Conservation (phyloP, 164 flowering plant genomes). For the Litsea cubeba region DNA sequence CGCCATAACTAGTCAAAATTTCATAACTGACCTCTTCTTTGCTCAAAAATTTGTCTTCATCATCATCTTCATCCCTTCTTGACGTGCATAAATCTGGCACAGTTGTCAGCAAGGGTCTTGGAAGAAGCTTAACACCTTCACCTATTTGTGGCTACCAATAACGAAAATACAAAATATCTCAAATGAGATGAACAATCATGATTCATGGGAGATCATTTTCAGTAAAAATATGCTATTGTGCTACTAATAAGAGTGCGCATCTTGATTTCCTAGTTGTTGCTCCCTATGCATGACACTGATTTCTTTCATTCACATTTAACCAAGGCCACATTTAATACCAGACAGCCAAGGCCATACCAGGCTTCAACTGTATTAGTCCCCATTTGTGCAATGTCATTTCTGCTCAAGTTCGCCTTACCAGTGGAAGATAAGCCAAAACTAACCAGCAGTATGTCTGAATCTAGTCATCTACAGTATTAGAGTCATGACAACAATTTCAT, state of each 20-base stretch:
- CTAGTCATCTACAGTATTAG: too few relatives aligned
- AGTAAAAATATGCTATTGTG: not conserved
- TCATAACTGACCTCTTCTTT: constrained; percentile 43
- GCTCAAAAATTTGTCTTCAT: constrained; percentile 25
- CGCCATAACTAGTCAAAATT: not conserved
- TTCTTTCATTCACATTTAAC: not conserved
- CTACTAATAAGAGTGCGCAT: too few relatives aligned
- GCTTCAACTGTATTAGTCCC: too few relatives aligned
- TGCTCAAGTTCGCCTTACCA: too few relatives aligned
- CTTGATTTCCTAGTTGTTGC: not conserved
- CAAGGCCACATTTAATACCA: not conserved
- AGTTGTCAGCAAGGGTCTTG: constrained; percentile 59
- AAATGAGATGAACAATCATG: not conserved
- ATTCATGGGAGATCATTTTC: not conserved
- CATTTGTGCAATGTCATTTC: too few relatives aligned
- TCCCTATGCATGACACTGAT: not conserved
- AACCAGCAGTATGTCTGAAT: too few relatives aligned
- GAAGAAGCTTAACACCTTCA: constrained; percentile 47
- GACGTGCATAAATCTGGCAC: constrained; percentile 17
- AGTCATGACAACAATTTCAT: not conserved
- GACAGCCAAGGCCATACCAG: too few relatives aligned
- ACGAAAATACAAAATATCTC: not conserved
- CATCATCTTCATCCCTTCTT: constrained; percentile 32
- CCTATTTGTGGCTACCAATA: constrained; percentile 44
- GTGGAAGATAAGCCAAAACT: too few relatives aligned